Evolutionary conservation across 345 rosid species (phyloP), one percentile per base, ranked within the genome.

Genomic region (Pistacia vera): DNA sequence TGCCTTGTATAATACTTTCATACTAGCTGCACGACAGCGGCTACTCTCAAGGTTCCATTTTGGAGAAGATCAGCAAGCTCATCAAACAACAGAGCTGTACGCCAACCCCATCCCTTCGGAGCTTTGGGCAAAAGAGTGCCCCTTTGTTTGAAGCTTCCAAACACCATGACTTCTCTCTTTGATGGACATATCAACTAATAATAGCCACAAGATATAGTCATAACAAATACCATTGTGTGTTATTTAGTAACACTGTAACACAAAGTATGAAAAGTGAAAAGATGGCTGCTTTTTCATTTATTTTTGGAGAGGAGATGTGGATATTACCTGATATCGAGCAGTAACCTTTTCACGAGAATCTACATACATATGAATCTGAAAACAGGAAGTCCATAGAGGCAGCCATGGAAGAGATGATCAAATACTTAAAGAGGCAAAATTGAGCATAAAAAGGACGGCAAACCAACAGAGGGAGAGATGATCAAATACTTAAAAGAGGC

Each of bases 31-130:
- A 92, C 95, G 0, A 95, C 89, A 4, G 98, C 98, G 73, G 90
- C 93, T 0, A 93, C 86, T 81, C 98, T 85, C 63, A 95, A 81
- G 78, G 90, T 83, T 63, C 98, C 97, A 38, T 89, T 90, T 81
- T 93, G 97, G 65, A 92, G 93, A 73, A 90, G 93, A 74, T 95
- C 99, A 1, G 95, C 84, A 28, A 95, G 97, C 85, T 95, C 99
- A 17, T 95, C 97, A 33, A 95, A 92, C 67, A 91, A 82, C 71
- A 95, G 65, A 68, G 99, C 98, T 0, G 95, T 87, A 30, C 97
- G 91, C 99, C 99, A 95, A 69, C 99, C 97, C 98, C 99, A 93
- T 20, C 99, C 99, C 81, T 95, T 93, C 7, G 99, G 99, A 78
- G 99, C 98, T 82, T 93, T 95, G 1, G 99, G 98, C 74, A 95